Conservation (phyloP, 768 basidiomycete genomes). For the Mycena belliarum region DNA sequence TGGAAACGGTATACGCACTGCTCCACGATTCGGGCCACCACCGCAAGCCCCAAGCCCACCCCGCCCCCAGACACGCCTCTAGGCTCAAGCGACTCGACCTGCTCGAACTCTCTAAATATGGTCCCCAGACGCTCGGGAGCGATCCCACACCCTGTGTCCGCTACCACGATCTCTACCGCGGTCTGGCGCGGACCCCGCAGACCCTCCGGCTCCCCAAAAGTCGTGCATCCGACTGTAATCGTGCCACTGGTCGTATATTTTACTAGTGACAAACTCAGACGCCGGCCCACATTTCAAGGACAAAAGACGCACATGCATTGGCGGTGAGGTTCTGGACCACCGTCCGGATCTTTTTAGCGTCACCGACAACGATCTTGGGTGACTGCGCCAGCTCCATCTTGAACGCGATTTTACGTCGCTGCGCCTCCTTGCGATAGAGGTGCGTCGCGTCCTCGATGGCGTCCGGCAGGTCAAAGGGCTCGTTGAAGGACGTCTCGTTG, state of each 20-base stretch:
- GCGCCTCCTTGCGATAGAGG: constrained; percentile 68
- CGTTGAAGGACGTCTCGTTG: constrained; percentile 71
- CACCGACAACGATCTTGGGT: constrained; percentile 67
- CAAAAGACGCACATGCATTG: constrained; percentile 57
- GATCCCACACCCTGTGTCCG: constrained; percentile 78
- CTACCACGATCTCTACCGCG: constrained; percentile 68
- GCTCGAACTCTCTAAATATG: constrained; percentile 81
- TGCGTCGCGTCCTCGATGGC: constrained; percentile 63
- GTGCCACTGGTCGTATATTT: constrained; percentile 69
- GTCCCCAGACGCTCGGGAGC: constrained; percentile 62
- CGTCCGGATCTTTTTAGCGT: constrained; percentile 71
- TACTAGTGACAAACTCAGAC: constrained; percentile 41
- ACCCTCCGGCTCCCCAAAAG: constrained; percentile 52
- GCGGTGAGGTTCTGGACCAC: constrained; percentile 78
- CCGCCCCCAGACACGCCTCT: constrained; percentile 39
- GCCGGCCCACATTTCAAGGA: not conserved
- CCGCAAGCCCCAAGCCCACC: constrained; percentile 72
- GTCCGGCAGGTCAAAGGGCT: constrained; percentile 68
- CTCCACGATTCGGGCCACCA: constrained; percentile 78
- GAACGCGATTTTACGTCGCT: constrained; percentile 61
- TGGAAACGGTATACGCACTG: constrained; percentile 33
- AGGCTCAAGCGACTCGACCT: constrained; percentile 58
- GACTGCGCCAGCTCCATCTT: constrained; percentile 52
- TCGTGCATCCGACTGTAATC: constrained; percentile 59
- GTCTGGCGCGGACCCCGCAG: constrained; percentile 45